These are phyloP conservation scores for Hypomyces rosellus DNA, from an alignment of 2,329 filamentous ascomycete species.

Conservation along the genomic window DNA sequence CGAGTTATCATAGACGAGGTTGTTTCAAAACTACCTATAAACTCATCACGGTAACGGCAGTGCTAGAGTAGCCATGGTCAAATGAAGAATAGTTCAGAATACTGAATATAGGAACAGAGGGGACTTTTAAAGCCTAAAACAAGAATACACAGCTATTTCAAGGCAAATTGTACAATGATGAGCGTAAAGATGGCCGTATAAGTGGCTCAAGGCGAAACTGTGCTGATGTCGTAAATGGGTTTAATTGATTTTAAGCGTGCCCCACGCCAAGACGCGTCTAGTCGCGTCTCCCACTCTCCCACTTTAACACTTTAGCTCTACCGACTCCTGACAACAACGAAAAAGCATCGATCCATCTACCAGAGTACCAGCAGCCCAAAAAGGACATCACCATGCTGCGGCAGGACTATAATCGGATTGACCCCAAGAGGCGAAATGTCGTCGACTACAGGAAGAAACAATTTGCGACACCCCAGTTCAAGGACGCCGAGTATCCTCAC, in stretches of 20 bases:
- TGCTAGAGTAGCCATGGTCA: too few species aligned
- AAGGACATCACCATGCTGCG: constrained; percentile 36
- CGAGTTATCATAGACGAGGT: too few species aligned
- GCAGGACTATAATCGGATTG: constrained; percentile 47
- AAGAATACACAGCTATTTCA: too few species aligned
- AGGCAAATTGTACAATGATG: too few species aligned
- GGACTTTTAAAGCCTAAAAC: too few species aligned
- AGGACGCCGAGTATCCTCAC: constrained; percentile 72
- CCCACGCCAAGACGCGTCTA: constrained; percentile 23
- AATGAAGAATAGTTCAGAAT: too few species aligned
- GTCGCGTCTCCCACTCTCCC: constrained; percentile 25
- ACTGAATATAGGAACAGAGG: too few species aligned
- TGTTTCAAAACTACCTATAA: too few species aligned
- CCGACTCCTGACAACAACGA: neutral
- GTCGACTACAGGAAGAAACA: constrained; percentile 80
- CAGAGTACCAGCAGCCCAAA: neutral
- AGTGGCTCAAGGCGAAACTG: neutral
- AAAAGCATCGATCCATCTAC: neutral
- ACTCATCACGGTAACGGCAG: too few species aligned
- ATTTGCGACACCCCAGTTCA: constrained; percentile 71
- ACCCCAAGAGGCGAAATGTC: constrained; percentile 68
- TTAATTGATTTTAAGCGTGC: constrained; percentile 21
- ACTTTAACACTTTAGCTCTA: neutral
- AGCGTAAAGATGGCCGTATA: neutral
- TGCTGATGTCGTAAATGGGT: neutral